Evolutionary conservation across 169 alveolate genomes (phyloP).

Genomic region (Plasmodium inui): DNA sequence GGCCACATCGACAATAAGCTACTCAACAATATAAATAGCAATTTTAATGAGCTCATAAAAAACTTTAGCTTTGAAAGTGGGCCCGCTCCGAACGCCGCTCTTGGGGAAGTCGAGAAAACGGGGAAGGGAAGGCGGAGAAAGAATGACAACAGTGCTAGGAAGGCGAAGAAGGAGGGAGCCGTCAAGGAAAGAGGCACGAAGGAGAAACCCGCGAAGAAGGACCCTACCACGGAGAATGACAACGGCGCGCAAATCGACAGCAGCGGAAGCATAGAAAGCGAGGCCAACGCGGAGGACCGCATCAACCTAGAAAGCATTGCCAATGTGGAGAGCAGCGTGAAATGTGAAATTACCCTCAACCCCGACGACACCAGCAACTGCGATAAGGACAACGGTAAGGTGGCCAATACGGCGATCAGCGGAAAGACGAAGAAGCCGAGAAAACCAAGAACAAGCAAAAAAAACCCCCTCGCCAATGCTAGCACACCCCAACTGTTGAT

Average conservation of each 20-base stretch:
- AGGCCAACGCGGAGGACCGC: background rate
- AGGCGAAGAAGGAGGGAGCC: background rate
- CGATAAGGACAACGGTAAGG: background rate
- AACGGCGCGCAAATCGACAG: background rate
- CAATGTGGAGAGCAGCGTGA: background rate
- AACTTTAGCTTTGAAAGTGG: conserved; percentile 15
- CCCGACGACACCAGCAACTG: background rate
- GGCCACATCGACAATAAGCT: background rate
- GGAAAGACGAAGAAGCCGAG: conserved; percentile 11
- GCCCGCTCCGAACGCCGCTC: background rate
- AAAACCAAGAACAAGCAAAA: conserved; percentile 20
- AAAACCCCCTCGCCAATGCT: background rate
- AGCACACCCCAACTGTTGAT: background rate
- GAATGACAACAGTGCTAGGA: background rate
- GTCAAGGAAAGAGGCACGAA: background rate
- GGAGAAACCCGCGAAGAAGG: background rate
- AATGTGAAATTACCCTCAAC: background rate
- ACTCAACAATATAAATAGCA: conserved; percentile 8
- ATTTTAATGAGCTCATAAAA: conserved; percentile 9
- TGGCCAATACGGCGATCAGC: background rate
- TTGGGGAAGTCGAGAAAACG: background rate
- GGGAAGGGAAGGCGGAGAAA: background rate
- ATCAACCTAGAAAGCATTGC: background rate
- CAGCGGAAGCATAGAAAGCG: background rate
- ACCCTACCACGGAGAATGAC: background rate